These are phyloP conservation scores for Athelia psychrophila DNA, from an alignment of 1,284 basidiomycete species.

Conservation along the genomic window DNA sequence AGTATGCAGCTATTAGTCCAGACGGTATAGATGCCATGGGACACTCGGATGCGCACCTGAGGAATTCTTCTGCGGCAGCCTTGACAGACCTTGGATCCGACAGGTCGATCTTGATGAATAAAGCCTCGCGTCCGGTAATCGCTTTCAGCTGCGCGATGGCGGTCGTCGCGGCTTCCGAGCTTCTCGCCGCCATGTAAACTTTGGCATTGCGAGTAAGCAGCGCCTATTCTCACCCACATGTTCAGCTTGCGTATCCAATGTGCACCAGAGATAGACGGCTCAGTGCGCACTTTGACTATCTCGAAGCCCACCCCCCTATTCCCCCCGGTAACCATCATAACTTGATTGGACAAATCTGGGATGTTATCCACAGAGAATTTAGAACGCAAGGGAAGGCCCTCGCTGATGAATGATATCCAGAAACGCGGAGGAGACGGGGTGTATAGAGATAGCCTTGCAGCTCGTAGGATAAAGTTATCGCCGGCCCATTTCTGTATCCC, in stretches of 20 bases:
- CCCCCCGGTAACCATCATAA: conserved; percentile 24
- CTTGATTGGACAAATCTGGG: conserved; percentile 18
- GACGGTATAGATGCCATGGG: too few relatives aligned
- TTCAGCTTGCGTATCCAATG: too few relatives aligned
- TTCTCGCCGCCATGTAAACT: conserved; percentile 58
- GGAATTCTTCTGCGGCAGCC: conserved; percentile 41
- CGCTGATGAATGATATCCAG: not conserved
- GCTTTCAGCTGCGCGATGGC: conserved; percentile 48
- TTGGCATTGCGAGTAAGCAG: conserved; percentile 51
- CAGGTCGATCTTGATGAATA: conserved; percentile 55
- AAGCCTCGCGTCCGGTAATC: conserved; percentile 37
- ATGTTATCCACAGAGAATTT: conserved; percentile 22
- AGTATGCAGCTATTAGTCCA: too few relatives aligned
- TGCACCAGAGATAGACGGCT: not conserved
- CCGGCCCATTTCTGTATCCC: too few relatives aligned
- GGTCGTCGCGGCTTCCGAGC: conserved; percentile 35
- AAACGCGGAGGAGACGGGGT: too few relatives aligned
- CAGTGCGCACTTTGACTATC: conserved; percentile 1
- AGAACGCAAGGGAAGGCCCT: conserved; percentile 22
- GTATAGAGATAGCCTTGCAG: too few relatives aligned
- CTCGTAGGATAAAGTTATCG: too few relatives aligned
- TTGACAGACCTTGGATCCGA: conserved; percentile 48
- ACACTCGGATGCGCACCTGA: too few relatives aligned
- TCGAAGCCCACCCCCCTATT: conserved; percentile 15
- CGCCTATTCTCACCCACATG: not conserved